Evolutionary conservation across 441 rosid genomes (phyloP), one percentile per base, ranked within the genome.

Genomic region (Erysimum cheiri): DNA sequence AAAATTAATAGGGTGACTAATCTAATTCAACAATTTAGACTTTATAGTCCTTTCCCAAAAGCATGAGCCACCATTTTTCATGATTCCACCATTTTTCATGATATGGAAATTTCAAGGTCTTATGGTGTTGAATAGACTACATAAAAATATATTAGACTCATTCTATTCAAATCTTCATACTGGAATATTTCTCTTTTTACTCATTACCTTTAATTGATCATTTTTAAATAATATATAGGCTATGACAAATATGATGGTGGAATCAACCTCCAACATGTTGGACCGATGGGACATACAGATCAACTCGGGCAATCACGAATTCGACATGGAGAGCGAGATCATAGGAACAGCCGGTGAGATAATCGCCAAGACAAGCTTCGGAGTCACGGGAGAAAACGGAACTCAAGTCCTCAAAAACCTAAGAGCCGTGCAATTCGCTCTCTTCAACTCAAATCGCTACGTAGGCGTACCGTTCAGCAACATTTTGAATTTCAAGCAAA

Each of bases 391-490:
- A 53, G 80, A 80, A 67, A 81, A 61, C n/a, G 97, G 95, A 6
- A 81, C 80, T 29, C 64, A 80, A 69, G 91, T 89, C 37, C 71
- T 85, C 0, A 83, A 87, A 54, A 90, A 89, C 78, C 60, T 95
- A 64, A 81, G 96, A 75, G 88, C 83, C 36, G 74, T 90, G 84
- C 98, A 95, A 43, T 58, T 80, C 50, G 67, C 88, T 37, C 86
- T 95, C 7, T 95, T 95, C 77, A 82, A 87, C 55, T 78, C 92
- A 19, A 87, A 85, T 63, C 92, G 96, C 11, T 90, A 84, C 40
- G 93, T 95, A 11, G 99, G 99, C 0, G 93, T 92, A 12, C 98
- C 99, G 1, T 92, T 81, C 15, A 83, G 86, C 81, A 83, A 80
- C 60, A 57, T 81, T 61, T 48, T 95, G 43, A 72, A 69, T 75